Percentiles rank a stretch among this genome's conserved stretches.
Conservation (phyloP, 2,329 filamentous ascomycete species). For the Exophiala sp. region DNA sequence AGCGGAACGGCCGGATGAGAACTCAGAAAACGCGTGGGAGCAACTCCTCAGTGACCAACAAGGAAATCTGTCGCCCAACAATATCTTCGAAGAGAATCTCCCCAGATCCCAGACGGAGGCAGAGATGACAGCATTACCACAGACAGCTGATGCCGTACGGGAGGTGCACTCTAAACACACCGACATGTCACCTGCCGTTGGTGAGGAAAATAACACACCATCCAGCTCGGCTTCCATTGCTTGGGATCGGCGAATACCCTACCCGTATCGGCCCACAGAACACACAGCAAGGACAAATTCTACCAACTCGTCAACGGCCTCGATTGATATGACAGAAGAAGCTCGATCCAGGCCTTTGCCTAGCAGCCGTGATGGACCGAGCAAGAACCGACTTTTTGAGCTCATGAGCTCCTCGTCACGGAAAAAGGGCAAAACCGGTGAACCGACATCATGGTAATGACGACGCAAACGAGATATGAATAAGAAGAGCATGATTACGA, state of each 20-base stretch:
- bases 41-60: constrained; percentile 49
- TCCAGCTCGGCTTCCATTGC: constrained; percentile 43
- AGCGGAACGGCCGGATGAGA: constrained; percentile 46
- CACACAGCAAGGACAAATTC: constrained; percentile 42
- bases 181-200: constrained; percentile 10
- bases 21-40: constrained; percentile 48
- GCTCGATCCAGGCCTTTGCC: constrained; percentile 35
- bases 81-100: constrained; percentile 18
- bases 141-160: constrained; percentile 16
- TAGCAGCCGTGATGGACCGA: constrained; percentile 35
- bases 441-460: constrained; percentile 28
- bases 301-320: constrained; percentile 45
- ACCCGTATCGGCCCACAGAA: constrained; percentile 39
- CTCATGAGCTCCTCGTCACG: constrained; percentile 41
- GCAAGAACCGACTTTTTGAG: constrained; percentile 43
- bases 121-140: constrained; percentile 28
- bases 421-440: constrained; percentile 41
- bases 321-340: constrained; percentile 39
- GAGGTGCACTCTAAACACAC: constrained; percentile 7
- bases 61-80: constrained; percentile 25
- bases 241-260: constrained; percentile 44
- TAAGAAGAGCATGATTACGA: constrained; percentile 14
- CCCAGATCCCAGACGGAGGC: constrained; percentile 3
- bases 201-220: constrained; percentile 42
- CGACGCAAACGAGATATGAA: constrained; percentile 18